Evolutionary conservation across 73 alveolate species (phyloP).

Genomic region (Symbiodinium natans): DNA sequence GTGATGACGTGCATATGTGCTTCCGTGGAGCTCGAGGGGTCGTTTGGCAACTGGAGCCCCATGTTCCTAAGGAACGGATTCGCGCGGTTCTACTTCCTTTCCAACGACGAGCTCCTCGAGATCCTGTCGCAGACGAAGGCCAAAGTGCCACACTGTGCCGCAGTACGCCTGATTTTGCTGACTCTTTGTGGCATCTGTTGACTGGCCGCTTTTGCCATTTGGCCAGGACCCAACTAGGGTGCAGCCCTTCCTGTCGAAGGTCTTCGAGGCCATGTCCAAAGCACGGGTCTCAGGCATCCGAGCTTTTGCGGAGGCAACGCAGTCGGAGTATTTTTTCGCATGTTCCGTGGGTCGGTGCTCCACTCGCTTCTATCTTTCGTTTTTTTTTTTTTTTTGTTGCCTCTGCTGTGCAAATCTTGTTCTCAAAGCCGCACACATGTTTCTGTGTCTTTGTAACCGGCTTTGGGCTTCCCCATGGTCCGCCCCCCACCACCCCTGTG

Average conservation of each 20-base stretch:
- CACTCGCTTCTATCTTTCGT: too few relatives aligned
- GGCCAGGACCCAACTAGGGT: conserved; percentile 95
- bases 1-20: too few relatives aligned
- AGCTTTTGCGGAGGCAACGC: conserved; percentile 97
- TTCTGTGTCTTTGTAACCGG: too few relatives aligned
- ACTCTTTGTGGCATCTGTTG: not conserved
- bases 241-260: conserved; percentile 96
- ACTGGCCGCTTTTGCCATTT: not conserved
- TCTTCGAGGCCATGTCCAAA: conserved; percentile 98
- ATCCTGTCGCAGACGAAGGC: conserved; percentile 99
- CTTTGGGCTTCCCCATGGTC: too few relatives aligned
- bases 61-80: conserved; percentile 95
- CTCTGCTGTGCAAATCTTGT: too few relatives aligned
- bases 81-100: conserved; percentile 94
- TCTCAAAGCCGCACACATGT: too few relatives aligned
- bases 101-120: conserved; percentile 99
- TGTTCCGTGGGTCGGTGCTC: too few relatives aligned
- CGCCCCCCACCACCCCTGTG: too few relatives aligned
- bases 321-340: not conserved
- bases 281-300: conserved; percentile 96
- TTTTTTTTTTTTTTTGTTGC: too few relatives aligned
- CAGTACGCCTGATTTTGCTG: not conserved
- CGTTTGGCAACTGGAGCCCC: too few relatives aligned
- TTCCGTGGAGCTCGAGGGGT: too few relatives aligned
- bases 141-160: conserved; percentile 34